Percentiles rank a stretch among this genome's conserved stretches.
Evolutionary conservation across 306 rosid genomes (phyloP).

Genomic region (Purshia tridentata): DNA sequence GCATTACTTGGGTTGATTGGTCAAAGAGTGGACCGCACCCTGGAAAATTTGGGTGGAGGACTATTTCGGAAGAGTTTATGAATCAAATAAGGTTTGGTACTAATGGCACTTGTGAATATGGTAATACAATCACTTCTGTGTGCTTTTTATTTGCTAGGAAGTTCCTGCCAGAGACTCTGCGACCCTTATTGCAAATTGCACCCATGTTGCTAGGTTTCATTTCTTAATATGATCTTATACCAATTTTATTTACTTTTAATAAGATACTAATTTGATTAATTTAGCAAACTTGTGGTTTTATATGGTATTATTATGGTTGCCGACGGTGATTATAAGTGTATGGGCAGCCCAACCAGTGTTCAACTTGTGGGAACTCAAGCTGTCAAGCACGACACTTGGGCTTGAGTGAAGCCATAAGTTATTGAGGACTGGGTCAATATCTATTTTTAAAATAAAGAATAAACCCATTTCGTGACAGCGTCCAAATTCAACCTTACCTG

Average conservation of each 20-base stretch:
- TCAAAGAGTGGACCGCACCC: conserved; percentile 54
- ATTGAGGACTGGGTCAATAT: too few relatives aligned
- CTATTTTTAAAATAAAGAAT: too few relatives aligned
- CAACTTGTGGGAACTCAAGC: too few relatives aligned
- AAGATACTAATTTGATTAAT: too few relatives aligned
- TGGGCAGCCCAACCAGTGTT: too few relatives aligned
- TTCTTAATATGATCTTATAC: background rate
- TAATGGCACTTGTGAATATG: conserved; percentile 31
- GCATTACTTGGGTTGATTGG: conserved; percentile 68
- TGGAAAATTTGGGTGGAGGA: conserved; percentile 36
- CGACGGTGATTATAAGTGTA: too few relatives aligned
- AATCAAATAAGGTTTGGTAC: conserved; percentile 35
- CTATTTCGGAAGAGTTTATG: conserved; percentile 32
- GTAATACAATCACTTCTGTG: conserved; percentile 2
- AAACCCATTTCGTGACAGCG: too few relatives aligned
- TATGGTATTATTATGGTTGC: too few relatives aligned
- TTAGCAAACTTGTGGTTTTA: too few relatives aligned
- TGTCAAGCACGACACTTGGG: too few relatives aligned
- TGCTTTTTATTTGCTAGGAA: conserved; percentile 48
- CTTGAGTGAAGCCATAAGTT: too few relatives aligned
- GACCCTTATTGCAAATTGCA: conserved; percentile 28
- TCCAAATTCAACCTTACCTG: too few relatives aligned
- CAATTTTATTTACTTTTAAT: background rate
- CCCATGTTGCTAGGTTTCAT: conserved; percentile 13
- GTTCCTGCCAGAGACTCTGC: conserved; percentile 12